Evolutionary conservation across 305 asterid genomes (phyloP), one percentile per base, ranked within the genome.

Genomic region (Plantago coronopus): DNA sequence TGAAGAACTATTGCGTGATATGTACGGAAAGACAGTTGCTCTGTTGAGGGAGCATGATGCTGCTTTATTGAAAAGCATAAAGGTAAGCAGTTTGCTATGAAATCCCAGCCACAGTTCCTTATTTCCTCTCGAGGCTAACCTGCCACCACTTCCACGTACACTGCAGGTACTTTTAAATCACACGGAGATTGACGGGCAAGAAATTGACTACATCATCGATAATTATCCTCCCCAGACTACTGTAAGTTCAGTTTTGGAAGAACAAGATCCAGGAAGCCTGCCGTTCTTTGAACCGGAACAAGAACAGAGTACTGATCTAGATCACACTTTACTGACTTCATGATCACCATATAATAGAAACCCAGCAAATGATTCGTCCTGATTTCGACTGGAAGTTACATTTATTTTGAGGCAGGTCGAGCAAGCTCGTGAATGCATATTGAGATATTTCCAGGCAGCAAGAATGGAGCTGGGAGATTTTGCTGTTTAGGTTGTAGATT

Each of bases 1-100:
- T 0, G 99, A 87, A 71, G 75, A 79, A 62, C 77, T 90, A 68
- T 79, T 90, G 78, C 70, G 57, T 31, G 79, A 81, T 59, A 85
- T 84, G 94, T 90, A 90, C 53, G 65, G 69, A 25, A 94, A 79
- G 75, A 85, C 96, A 2, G 75, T 85, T 42, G 53, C 77, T 65
- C 72, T 90, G 72, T 94, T 94, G 64, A 82, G 83, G 72, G 85
- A 68, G 71, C 89, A 94, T 48, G 74, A 81, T 55, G 90, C 96
- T 43, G 97, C 97, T 69, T 76, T 94, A 70, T 83, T 94, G 54
- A 94, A 90, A 74, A 76, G 95, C 45, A 81, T 94, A 11, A 94
- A 87, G 96, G 97, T 85, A 76, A 34, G 68, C 63, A 44, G 17
- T 31, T 40, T 42, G 60, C 16, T 19, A 22, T 38, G 27, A 61